These are phyloP conservation scores for Nectriaceae sp. DNA, from an alignment of 2,329 filamentous ascomycete species.

Conservation along the genomic window DNA sequence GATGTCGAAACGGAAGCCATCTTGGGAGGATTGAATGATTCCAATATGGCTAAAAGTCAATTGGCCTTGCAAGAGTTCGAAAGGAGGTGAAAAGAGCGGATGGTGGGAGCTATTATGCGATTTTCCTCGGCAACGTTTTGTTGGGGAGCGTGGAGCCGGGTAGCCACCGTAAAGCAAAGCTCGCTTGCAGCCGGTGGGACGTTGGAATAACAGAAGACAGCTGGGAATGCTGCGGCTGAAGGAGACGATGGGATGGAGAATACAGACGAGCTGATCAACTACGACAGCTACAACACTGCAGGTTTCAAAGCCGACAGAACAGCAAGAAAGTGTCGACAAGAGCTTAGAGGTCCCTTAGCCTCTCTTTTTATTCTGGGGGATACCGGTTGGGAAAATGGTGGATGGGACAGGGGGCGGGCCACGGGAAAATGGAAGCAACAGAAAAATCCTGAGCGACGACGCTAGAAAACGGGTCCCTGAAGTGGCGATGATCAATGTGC, in stretches of 20 bases:
- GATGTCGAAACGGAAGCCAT: constrained; percentile 52
- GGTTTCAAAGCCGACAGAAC: not conserved
- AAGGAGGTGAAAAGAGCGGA: constrained; percentile 5
- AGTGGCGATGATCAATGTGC: constrained; percentile 19
- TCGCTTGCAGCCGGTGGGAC: not conserved
- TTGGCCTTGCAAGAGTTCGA: constrained; percentile 17
- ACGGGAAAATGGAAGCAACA: constrained; percentile 1
- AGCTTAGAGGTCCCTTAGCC: not conserved
- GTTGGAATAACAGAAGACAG: not conserved
- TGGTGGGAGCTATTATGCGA: constrained; percentile 9
- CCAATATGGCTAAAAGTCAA: constrained; percentile 15
- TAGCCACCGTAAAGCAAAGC: constrained; percentile 5
- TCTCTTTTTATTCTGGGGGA: not conserved
- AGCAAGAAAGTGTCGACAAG: not conserved
- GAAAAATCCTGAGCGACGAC: constrained; percentile 17
- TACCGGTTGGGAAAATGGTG: not conserved
- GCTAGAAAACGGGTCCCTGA: constrained; percentile 25
- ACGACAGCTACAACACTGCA: not conserved
- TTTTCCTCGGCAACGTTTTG: constrained; percentile 27
- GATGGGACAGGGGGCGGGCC: not conserved
- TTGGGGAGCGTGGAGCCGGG: constrained; percentile 28
- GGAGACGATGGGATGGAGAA: not conserved
- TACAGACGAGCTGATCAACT: not conserved
- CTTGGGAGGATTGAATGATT: constrained; percentile 12
- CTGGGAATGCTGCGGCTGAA: not conserved